phyloP scores from a whole-genome alignment of 768 basidiomycete species.

The Candolleomyces aberdarensis region DNA sequence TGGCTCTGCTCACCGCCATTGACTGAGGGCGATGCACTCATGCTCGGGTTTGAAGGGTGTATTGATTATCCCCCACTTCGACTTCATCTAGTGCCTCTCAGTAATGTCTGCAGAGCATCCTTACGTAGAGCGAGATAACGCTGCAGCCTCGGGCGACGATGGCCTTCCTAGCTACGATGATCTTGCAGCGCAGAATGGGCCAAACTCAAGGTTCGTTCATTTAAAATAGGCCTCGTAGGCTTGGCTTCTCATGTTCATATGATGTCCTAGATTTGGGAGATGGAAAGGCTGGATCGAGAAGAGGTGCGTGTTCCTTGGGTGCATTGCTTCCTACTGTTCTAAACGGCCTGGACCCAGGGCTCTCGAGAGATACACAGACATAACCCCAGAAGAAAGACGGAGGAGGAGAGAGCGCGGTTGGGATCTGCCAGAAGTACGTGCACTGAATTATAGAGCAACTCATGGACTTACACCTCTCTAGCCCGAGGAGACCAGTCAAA shows the following conservation, averaged over 20 bases:
- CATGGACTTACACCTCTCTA: background rate
- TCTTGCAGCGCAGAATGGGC: conserved; percentile 70
- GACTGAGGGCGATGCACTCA: no score
- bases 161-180: conserved; percentile 79
- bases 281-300: conserved; percentile 92
- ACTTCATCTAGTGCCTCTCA: background rate
- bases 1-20: no score
- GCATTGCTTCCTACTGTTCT: conserved; percentile 1
- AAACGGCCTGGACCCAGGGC: conserved; percentile 45
- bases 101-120: conserved; percentile 18
- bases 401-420: conserved; percentile 68
- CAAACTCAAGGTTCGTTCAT: conserved; percentile 68
- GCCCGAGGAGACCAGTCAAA: background rate
- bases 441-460: conserved; percentile 2
- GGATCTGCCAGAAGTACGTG: conserved; percentile 46
- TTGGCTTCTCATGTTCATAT: conserved; percentile 8
- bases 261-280: conserved; percentile 63
- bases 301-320: conserved; percentile 41
- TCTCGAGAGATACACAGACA: conserved; percentile 74
- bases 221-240: conserved; percentile 3
- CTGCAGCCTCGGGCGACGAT: conserved; percentile 33
- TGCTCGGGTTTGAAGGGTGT: background rate
- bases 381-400: conserved; percentile 54
- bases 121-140: conserved; percentile 43
- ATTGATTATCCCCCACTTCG: background rate